Base-by-base conservation (phyloP, 2,329 filamentous ascomycete genomes). In the Stenocarpella maydis region DNA sequence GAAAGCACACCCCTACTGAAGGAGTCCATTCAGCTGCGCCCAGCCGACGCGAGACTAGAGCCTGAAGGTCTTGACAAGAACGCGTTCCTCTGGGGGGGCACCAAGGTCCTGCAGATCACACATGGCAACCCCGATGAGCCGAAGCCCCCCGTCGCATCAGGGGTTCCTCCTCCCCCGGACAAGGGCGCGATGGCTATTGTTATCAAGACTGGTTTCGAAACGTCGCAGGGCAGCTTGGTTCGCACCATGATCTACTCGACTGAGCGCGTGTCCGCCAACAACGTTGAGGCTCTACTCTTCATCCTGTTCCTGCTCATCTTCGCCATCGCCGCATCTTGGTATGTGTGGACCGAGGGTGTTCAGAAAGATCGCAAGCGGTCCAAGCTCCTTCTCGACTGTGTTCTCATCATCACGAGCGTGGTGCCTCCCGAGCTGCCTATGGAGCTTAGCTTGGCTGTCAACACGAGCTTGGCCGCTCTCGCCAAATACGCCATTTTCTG, bases 181-280 rank as follows among this genome's bases (percentile, higher is more conserved):
- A 93, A 96, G 75, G 96, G 96, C 65, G 96, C 95, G 43, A 88
- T 98, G 85, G 96, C 95, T 71, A 88, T 99, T 72, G 94, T 99
- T 54, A 91, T 95, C 77, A 98, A 98, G 87, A 99, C 96, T 66
- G 96, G 96, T 15, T 99, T 99, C 77, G 97, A 99, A 82, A 99
- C 96, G 14, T 98, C 95, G 68, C 97, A 99, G 82, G 96, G 96
- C 72, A 98, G 94, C 80, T 88, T 99, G 71, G 96, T 99, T 71
- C 92, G 96, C 72, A 99, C 96, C 74, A 99, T 99, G 96, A 99
- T 99, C 77, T 99, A 97, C 84, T 98, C 97, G 1, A 99, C 96
- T 1, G 96, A 99, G 81, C 94, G 95, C 74, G 95, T 99, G 28
- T 98, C 95, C n/a, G 96, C 96, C 75, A 98, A 98, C 83, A 98